A percentile compares a stretch with the other conserved stretches of the same genome.
These are phyloP conservation scores for Ceratocystis alfenasii DNA, from an alignment of 2,329 filamentous ascomycete genomes.

Conservation along the genomic window DNA sequence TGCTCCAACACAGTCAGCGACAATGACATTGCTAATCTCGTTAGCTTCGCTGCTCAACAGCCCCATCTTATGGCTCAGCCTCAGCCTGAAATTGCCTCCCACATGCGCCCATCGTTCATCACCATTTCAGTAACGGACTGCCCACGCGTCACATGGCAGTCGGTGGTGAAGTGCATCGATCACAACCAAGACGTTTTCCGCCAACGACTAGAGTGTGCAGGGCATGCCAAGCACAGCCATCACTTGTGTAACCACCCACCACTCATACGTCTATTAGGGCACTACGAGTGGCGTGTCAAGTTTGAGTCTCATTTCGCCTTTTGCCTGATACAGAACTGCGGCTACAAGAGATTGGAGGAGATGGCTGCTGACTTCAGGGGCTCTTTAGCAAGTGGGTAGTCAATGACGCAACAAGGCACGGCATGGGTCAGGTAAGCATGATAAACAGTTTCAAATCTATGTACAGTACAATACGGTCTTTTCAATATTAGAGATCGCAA, in stretches of 20 bases:
- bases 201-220: neutral
- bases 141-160: neutral
- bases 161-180: neutral
- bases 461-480: too few species aligned
- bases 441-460: neutral
- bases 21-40: neutral
- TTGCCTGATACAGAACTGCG: neutral
- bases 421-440: neutral
- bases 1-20: constrained; percentile 1
- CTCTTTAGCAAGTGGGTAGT: neutral
- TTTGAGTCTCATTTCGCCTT: neutral
- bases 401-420: too few species aligned
- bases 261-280: neutral
- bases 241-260: neutral
- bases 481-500: too few species aligned
- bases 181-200: constrained; percentile 1
- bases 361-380: neutral
- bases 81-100: neutral
- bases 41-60: neutral
- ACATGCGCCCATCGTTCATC: neutral
- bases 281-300: constrained; percentile 8
- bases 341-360: neutral
- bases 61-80: neutral
- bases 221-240: neutral
- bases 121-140: neutral